Conservation (phyloP, 2,329 filamentous ascomycete genomes). For the Cercospora sp. region DNA sequence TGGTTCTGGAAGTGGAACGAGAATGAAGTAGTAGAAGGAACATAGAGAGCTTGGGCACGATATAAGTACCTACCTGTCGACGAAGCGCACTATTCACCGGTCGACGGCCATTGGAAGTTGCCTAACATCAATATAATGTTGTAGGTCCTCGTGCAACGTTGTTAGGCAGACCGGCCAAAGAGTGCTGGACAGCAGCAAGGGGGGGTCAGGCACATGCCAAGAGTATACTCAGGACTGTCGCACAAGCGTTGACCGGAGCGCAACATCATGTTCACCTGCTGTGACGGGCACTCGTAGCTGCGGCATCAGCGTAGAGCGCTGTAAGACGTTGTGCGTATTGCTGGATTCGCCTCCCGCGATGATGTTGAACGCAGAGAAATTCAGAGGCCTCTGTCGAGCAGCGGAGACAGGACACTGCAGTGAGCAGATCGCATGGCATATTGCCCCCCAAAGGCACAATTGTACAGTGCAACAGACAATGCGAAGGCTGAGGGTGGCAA, state of each 20-base stretch:
- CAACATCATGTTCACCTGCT: too few species aligned
- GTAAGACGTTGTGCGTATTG: too few species aligned
- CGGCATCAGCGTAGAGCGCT: too few species aligned
- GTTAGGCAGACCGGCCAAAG: neutral
- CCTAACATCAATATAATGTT: neutral
- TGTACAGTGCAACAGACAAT: neutral
- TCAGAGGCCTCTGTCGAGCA: neutral
- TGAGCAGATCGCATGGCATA: neutral
- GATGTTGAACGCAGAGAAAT: neutral
- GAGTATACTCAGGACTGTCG: neutral
- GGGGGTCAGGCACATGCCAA: neutral
- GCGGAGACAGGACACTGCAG: neutral
- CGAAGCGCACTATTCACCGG: neutral
- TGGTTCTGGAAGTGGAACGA: too few species aligned
- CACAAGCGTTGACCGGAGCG: neutral
- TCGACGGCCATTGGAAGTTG: neutral
- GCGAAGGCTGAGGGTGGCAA: neutral
- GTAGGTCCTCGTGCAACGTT: neutral
- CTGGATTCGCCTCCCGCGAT: too few species aligned
- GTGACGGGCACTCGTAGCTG: too few species aligned
- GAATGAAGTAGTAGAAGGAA: neutral
- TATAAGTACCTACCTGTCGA: neutral
- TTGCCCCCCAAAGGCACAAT: neutral
- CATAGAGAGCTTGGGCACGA: neutral
- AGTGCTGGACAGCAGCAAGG: neutral